Evolutionary conservation across 495 filamentous ascomycete species (phyloP), one percentile per base, ranked within the genome.

Genomic region (Glutinoglossum americanum): DNA sequence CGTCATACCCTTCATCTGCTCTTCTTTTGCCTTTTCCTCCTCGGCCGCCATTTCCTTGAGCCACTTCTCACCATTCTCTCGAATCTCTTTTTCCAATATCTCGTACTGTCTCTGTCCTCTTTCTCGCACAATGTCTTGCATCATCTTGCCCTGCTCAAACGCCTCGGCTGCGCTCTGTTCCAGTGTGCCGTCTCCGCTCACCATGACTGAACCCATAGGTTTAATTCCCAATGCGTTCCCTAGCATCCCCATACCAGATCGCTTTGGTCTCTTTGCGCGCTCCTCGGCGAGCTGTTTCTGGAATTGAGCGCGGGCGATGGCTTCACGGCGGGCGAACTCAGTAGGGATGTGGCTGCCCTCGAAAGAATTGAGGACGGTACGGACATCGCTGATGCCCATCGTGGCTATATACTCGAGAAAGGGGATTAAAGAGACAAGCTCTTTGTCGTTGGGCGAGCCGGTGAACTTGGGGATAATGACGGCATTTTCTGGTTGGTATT

Each of bases 371-470:
- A 98, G 72, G 21, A 92, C 82, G 39, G 82, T 76, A 25, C 92
- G 82, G 21, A 89, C 84, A 62, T 98, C 93, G 27, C 77, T 73
- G 60, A 84, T 83, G 56, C 84, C 81, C 87, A 97, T 94, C n/a
- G 86, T 85, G 55, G 86, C 85, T 59, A 97, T 78, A 69, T 93
- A 95, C 71, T 98, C 92, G 30, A 98, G 79, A 79, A 98, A 93
- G 9, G 93, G 90, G 47, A 98, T 90, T 44, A 94, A 71, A 6
- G 81, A 76, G 35, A 98, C 85, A 13, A 98, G 80, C 27, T 84
- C 85, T 62, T 79, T 83, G 68, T 97, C 89, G 59, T 82, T 78
- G 35, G 80, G 70, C 55, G 89, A 76, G 47, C 92, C 93, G 53
- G 76, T 83, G 92, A 93, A 98, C 62, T 85, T 85, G 28, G 84